Percentiles rank a stretch among this genome's conserved stretches.
Conservation (phyloP, 2,329 filamentous ascomycete genomes). For the Apiospora koreana region DNA sequence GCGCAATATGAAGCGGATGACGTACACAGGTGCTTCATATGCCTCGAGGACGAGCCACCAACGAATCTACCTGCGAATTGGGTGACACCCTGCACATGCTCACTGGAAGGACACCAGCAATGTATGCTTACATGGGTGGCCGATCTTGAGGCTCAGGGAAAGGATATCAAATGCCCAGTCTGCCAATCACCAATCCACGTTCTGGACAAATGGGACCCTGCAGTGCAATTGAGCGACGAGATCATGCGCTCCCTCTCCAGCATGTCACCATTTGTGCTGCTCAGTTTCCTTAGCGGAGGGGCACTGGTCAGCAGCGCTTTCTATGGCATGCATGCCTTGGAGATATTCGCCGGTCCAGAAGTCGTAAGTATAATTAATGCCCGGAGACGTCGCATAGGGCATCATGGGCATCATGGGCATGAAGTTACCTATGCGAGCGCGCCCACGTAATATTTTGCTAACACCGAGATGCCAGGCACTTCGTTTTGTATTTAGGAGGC, state of each 20-base stretch:
- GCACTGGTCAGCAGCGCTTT: slow-evolving; percentile 52
- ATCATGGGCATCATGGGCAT: not conserved
- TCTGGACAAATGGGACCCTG: slow-evolving; percentile 70
- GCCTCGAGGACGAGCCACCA: slow-evolving; percentile 58
- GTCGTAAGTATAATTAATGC: slow-evolving; percentile 20
- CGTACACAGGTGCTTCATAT: slow-evolving; percentile 61
- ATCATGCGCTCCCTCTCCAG: slow-evolving; percentile 57
- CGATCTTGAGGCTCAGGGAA: slow-evolving; percentile 72
- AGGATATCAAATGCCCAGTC: slow-evolving; percentile 79
- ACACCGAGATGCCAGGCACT: not conserved
- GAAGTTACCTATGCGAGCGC: not conserved
- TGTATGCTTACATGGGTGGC: slow-evolving; percentile 84
- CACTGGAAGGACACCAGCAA: slow-evolving; percentile 89
- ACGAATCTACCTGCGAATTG: slow-evolving; percentile 57
- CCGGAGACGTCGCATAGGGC: not conserved
- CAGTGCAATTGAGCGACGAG: slow-evolving; percentile 67
- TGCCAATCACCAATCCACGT: slow-evolving; percentile 83
- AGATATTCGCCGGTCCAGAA: slow-evolving; percentile 53
- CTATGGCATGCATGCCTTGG: slow-evolving; percentile 54
- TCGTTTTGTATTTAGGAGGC: slow-evolving; percentile 9
- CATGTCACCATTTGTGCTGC: slow-evolving; percentile 63
- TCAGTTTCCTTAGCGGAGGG: slow-evolving; percentile 57
- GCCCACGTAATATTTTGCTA: not conserved
- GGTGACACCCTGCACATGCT: slow-evolving; percentile 89
- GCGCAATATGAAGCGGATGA: slow-evolving; percentile 12